These are phyloP conservation scores for Talaromyces stipitatus DNA, from an alignment of 495 filamentous ascomycete genomes.

Conservation along the genomic window DNA sequence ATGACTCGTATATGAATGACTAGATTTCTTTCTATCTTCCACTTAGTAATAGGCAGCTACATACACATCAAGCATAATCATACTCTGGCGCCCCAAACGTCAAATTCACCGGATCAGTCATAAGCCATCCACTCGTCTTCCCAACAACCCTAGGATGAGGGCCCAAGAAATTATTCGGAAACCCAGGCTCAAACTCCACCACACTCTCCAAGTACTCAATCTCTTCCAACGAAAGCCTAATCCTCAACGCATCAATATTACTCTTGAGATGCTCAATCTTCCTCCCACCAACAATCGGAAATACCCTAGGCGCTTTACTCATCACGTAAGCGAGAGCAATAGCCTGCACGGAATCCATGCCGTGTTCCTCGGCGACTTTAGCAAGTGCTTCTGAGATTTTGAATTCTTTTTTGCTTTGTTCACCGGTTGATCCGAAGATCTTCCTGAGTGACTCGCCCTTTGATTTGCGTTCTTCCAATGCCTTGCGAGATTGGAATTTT, in stretches of 20 bases:
- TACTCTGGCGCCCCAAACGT: neutral
- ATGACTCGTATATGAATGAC: neutral
- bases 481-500: conserved; percentile 37
- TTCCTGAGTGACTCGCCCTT: conserved; percentile 20
- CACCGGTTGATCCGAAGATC: conserved; percentile 6
- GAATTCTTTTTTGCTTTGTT: conserved; percentile 31
- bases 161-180: conserved; percentile 43
- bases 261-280: conserved; percentile 57
- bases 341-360: conserved; percentile 37
- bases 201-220: conserved; percentile 49
- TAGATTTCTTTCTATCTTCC: neutral
- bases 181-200: conserved; percentile 42
- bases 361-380: conserved; percentile 43
- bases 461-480: conserved; percentile 23
- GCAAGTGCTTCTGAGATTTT: conserved; percentile 39
- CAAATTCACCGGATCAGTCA: conserved; percentile 15
- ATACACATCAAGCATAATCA: neutral
- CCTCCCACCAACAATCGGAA: conserved; percentile 64
- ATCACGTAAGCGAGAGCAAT: conserved; percentile 69
- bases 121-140: conserved; percentile 18
- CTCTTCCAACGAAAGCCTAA: conserved; percentile 48
- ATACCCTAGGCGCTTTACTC: conserved; percentile 67
- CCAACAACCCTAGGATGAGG: conserved; percentile 20
- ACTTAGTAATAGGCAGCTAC: neutral
- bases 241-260: conserved; percentile 52